These are phyloP conservation scores for Trypanosoma platydactyli DNA, from an alignment of 208 protist species.

Conservation along the genomic window DNA sequence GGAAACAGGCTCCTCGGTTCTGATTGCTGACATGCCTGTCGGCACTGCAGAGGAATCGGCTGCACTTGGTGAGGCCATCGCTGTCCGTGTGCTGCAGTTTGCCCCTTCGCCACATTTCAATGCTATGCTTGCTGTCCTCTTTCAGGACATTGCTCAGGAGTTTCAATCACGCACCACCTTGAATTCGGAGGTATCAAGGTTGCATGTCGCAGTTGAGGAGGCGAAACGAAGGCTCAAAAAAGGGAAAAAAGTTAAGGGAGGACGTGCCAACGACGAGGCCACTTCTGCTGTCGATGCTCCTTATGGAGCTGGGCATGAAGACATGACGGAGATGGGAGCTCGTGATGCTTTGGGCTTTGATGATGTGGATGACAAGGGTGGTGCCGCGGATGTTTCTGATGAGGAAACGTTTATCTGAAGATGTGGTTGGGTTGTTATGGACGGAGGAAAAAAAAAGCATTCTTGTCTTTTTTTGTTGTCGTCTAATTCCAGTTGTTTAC, in stretches of 20 bases:
- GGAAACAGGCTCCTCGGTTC: neutral
- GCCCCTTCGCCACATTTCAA: conserved; percentile 42
- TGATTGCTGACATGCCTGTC: conserved; percentile 45
- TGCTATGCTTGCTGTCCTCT: conserved; percentile 44
- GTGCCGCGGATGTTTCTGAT: conserved; percentile 31
- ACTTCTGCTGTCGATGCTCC: neutral
- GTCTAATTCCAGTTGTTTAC: neutral
- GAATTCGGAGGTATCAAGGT: conserved; percentile 43
- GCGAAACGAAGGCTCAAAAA: conserved; percentile 34
- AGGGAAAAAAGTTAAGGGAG: conserved; percentile 33
- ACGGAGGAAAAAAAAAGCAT: neutral
- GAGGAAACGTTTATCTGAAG: conserved; percentile 28
- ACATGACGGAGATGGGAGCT: neutral
- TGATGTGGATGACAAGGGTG: conserved; percentile 45
- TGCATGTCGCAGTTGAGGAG: conserved; percentile 51
- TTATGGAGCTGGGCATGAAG: neutral
- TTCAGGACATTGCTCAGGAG: conserved; percentile 49
- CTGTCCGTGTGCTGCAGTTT: conserved; percentile 49
- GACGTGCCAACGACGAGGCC: conserved; percentile 15
- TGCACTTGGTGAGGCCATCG: conserved; percentile 55
- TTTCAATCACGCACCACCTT: conserved; percentile 38
- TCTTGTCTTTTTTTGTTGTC: neutral
- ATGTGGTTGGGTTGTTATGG: neutral
- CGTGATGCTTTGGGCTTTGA: conserved; percentile 41
- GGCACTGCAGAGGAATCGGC: conserved; percentile 39